Conservation (phyloP, 164 flowering plant species). For the Sedum album region DNA sequence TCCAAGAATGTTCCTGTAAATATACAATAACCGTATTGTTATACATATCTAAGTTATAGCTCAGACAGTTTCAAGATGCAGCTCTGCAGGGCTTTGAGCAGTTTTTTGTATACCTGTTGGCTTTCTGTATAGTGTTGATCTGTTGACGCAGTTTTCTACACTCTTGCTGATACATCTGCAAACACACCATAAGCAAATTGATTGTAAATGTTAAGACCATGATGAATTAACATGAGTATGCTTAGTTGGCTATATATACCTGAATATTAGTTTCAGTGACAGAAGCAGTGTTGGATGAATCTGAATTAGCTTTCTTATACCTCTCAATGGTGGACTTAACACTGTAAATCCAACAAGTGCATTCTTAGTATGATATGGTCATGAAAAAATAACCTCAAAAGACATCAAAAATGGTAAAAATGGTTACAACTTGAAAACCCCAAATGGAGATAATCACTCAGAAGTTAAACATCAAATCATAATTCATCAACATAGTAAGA, state of each 20-base stretch:
- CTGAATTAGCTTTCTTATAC: constrained; percentile 7
- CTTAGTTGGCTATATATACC: neutral
- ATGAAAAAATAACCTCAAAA: neutral
- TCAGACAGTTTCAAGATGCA: neutral
- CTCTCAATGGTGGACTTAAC: constrained; percentile 12
- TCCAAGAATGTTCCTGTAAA: constrained; percentile 34
- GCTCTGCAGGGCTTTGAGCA: neutral
- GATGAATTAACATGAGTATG: neutral
- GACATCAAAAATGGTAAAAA: constrained; percentile 5
- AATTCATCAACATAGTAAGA: neutral
- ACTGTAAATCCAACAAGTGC: neutral
- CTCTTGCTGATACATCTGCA: constrained; percentile 40
- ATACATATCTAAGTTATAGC: neutral
- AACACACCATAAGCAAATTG: neutral
- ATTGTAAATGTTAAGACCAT: neutral
- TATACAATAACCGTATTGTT: neutral
- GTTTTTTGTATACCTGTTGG: constrained; percentile 32
- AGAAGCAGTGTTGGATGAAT: constrained; percentile 10
- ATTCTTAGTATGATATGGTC: neutral
- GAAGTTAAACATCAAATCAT: neutral
- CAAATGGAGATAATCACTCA: neutral
- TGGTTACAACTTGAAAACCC: neutral
- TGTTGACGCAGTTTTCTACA: constrained; percentile 28
- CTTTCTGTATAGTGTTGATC: constrained; percentile 28
- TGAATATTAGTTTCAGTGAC: constrained; percentile 10